Conservation (phyloP, 148 eudicot species). For the Oxyria digyna region DNA sequence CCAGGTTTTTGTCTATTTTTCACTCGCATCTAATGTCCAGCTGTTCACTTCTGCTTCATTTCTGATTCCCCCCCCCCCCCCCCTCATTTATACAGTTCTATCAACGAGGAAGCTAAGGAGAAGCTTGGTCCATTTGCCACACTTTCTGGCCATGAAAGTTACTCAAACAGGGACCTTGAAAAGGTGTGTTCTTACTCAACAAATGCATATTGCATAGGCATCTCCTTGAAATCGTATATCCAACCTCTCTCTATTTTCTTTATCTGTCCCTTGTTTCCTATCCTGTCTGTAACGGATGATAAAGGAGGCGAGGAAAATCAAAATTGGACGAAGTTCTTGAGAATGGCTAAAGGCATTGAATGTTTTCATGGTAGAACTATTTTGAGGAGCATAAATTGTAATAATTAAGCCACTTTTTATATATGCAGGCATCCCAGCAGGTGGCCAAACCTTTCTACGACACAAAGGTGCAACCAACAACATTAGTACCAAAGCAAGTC, state of each 20-base stretch:
- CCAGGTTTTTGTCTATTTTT: slow-evolving; percentile 36
- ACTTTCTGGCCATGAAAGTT: slow-evolving; percentile 66
- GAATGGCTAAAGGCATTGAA: not conserved
- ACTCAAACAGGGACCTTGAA: slow-evolving; percentile 91
- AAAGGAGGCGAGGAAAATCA: not conserved
- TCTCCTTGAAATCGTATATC: no score
- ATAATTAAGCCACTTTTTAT: not conserved
- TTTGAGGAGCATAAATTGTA: not conserved
- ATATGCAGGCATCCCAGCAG: slow-evolving; percentile 58
- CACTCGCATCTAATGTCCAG: not conserved
- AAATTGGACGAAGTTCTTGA: not conserved
- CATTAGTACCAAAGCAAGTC: slow-evolving; percentile 85
- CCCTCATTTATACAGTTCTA: slow-evolving; percentile 32
- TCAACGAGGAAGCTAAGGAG: slow-evolving; percentile 65
- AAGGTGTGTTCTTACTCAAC: slow-evolving; percentile 36
- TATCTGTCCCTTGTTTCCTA: no score
- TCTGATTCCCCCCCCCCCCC: not conserved
- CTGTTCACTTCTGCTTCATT: not conserved
- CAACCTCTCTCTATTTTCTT: no score
- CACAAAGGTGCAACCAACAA: slow-evolving; percentile 66
- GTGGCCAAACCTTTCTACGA: slow-evolving; percentile 76
- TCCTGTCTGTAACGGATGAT: no score
- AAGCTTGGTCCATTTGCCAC: slow-evolving; percentile 71
- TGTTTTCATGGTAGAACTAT: not conserved
- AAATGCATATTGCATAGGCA: not conserved